Evolutionary conservation across 2,329 filamentous ascomycete species (phyloP).

Genomic region (Lachnellula hyalina): DNA sequence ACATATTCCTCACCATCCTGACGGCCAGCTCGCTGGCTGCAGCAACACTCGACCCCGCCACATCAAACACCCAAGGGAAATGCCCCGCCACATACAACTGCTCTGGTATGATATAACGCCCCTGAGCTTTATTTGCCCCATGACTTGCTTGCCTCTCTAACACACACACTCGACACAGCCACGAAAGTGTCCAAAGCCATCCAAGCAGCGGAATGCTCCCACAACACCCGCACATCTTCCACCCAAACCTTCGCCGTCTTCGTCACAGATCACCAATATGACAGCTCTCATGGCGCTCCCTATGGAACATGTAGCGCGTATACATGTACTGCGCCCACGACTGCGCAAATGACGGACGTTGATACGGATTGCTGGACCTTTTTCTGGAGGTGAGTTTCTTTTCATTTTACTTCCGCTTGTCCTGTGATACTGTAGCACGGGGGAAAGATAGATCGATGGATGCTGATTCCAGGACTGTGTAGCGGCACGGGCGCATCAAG

Average conservation of each 20-base stretch:
- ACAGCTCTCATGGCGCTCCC: conserved; percentile 38
- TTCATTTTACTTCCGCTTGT: too few relatives aligned
- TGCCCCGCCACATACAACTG: conserved; percentile 29
- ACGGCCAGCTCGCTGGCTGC: neutral
- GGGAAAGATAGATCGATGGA: neutral
- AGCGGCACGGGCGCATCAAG: conserved; percentile 26
- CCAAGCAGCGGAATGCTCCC: conserved; percentile 35
- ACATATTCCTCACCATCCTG: too few relatives aligned
- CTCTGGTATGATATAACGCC: conserved; percentile 16
- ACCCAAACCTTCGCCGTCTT: conserved; percentile 37
- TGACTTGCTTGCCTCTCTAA: neutral
- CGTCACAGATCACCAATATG: conserved; percentile 40
- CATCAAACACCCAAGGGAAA: conserved; percentile 34
- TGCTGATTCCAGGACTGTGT: conserved; percentile 13
- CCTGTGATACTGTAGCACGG: neutral
- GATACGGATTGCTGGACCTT: conserved; percentile 38
- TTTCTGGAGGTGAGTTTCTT: conserved; percentile 31
- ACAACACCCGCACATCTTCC: conserved; percentile 34
- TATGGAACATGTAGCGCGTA: conserved; percentile 44
- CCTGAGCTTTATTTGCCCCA: neutral
- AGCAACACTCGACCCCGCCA: conserved; percentile 32
- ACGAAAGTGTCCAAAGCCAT: conserved; percentile 33
- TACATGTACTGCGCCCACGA: conserved; percentile 34
- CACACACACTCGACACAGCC: conserved; percentile 15
- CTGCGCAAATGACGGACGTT: conserved; percentile 27